These are phyloP conservation scores for Naegleria gruberi DNA, from an alignment of 208 protist genomes.

Conservation along the genomic window DNA sequence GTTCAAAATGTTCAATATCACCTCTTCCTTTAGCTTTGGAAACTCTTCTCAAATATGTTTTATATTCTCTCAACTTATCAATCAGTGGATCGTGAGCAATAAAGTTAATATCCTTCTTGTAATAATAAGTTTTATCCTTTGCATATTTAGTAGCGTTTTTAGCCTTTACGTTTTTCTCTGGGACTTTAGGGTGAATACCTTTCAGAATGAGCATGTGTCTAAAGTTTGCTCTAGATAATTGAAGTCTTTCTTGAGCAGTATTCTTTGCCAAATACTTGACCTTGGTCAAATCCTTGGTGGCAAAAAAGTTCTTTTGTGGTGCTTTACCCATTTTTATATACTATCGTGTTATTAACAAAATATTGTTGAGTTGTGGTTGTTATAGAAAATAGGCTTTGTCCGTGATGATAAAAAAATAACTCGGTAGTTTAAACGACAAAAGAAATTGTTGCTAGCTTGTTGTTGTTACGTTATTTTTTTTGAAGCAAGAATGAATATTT, in stretches of 20 bases:
- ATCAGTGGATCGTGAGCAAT: slow-evolving; percentile 90
- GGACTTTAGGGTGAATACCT: slow-evolving; percentile 94
- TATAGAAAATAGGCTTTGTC: too few species aligned
- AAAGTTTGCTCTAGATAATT: slow-evolving; percentile 82
- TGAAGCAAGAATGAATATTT: too few species aligned
- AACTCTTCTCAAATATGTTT: slow-evolving; percentile 79
- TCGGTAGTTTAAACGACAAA: too few species aligned
- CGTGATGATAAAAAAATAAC: not conserved
- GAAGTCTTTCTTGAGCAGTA: slow-evolving; percentile 78
- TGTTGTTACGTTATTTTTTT: not conserved
- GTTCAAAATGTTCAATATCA: slow-evolving; percentile 41
- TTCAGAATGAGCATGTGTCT: slow-evolving; percentile 96
- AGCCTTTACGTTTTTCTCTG: slow-evolving; percentile 50
- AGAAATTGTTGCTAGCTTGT: too few species aligned
- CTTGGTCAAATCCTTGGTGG: slow-evolving; percentile 46
- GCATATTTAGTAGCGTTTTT: slow-evolving; percentile 19
- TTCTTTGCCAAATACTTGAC: slow-evolving; percentile 83
- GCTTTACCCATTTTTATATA: slow-evolving; percentile 17
- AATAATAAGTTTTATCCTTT: slow-evolving; percentile 94
- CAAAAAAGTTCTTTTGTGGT: not conserved
- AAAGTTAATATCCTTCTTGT: slow-evolving; percentile 93
- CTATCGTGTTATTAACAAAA: not conserved
- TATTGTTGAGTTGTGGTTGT: not conserved
- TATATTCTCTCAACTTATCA: slow-evolving; percentile 83
- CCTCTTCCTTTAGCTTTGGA: slow-evolving; percentile 62